Percentiles rank a stretch among this genome's conserved stretches.
These are phyloP conservation scores for Cercospora sesami DNA, from an alignment of 2,329 filamentous ascomycete genomes.

Conservation along the genomic window DNA sequence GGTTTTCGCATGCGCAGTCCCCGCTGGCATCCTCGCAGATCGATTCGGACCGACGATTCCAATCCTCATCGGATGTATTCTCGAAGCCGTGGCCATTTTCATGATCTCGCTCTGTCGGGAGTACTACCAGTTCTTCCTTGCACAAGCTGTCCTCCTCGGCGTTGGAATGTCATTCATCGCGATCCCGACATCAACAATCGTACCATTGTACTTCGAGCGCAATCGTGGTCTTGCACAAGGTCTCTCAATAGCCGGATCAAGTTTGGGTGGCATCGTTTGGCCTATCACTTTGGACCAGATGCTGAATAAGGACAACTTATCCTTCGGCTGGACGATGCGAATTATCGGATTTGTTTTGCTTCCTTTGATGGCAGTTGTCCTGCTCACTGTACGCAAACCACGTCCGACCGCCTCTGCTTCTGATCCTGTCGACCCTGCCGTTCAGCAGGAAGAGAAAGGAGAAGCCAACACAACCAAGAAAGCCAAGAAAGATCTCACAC, in stretches of 20 bases:
- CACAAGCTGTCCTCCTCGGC: slow-evolving; percentile 51
- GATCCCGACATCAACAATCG: slow-evolving; percentile 49
- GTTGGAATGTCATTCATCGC: slow-evolving; percentile 45
- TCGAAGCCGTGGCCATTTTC: slow-evolving; percentile 50
- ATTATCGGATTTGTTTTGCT: slow-evolving; percentile 55
- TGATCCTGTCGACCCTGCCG: neutral
- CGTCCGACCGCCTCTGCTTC: neutral
- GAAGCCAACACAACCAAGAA: slow-evolving; percentile 3
- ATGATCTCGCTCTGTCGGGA: slow-evolving; percentile 47
- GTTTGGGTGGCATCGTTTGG: slow-evolving; percentile 19
- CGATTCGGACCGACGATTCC: slow-evolving; percentile 30
- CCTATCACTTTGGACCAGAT: slow-evolving; percentile 52
- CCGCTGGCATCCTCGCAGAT: slow-evolving; percentile 36
- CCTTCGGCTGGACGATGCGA: slow-evolving; percentile 57
- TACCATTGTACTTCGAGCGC: slow-evolving; percentile 50
- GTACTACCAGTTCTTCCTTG: slow-evolving; percentile 57
- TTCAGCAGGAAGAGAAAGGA: neutral
- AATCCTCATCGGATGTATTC: slow-evolving; percentile 29
- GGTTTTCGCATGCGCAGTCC: slow-evolving; percentile 33
- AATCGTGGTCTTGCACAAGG: slow-evolving; percentile 51
- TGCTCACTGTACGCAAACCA: slow-evolving; percentile 12
- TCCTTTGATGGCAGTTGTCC: slow-evolving; percentile 36
- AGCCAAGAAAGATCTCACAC: slow-evolving; percentile 21
- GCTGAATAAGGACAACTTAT: slow-evolving; percentile 48
- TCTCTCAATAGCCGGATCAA: slow-evolving; percentile 17